Conservation (phyloP, 192 early-diverging fungal genomes). For the Backusella mclennaniae region DNA sequence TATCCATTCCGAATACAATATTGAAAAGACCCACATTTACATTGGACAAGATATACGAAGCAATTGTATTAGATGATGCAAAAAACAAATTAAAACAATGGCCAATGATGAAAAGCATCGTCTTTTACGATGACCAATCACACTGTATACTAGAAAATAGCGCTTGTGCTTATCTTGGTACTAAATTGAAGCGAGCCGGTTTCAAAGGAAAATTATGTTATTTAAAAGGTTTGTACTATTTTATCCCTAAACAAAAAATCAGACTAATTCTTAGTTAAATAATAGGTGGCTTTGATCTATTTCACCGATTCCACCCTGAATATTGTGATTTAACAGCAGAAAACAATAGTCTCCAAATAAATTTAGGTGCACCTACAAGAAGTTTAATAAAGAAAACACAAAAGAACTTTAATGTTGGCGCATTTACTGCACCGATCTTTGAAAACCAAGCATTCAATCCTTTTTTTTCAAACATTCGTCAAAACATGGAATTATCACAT, state of each 20-base stretch:
- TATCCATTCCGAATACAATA: slow-evolving; percentile 76
- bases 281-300: slow-evolving; percentile 50
- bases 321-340: not conserved
- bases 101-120: slow-evolving; percentile 56
- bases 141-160: slow-evolving; percentile 47
- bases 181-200: slow-evolving; percentile 59
- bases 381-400: not conserved
- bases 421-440: slow-evolving; percentile 54
- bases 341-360: not conserved
- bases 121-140: slow-evolving; percentile 65
- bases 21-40: slow-evolving; percentile 65
- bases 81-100: slow-evolving; percentile 45
- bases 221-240: slow-evolving; percentile 40
- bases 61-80: slow-evolving; percentile 53
- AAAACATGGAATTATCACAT: slow-evolving; percentile 52
- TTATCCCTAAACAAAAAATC: not conserved
- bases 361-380: slow-evolving; percentile 8
- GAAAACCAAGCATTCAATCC: slow-evolving; percentile 58
- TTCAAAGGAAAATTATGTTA: slow-evolving; percentile 44
- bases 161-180: slow-evolving; percentile 47
- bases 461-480: slow-evolving; percentile 59
- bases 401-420: slow-evolving; percentile 25
- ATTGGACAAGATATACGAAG: slow-evolving; percentile 58
- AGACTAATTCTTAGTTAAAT: not conserved
- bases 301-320: slow-evolving; percentile 19